Conservation (phyloP, 352 stramenopile species). For the Lagenidium sp. region DNA sequence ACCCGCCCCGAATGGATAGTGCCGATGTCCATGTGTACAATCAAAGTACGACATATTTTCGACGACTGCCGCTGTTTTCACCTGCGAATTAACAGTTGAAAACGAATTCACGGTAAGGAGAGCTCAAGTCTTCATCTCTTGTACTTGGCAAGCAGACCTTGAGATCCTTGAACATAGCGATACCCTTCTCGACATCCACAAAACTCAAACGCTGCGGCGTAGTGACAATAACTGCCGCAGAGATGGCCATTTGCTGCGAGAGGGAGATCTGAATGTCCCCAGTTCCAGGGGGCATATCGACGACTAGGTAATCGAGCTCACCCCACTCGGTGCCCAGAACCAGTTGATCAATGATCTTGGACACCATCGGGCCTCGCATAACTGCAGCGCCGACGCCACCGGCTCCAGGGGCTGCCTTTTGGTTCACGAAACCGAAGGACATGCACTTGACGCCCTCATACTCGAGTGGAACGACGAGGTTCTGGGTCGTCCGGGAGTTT, state of each 20-base stretch:
- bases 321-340: slow-evolving; percentile 95
- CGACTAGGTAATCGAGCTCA: slow-evolving; percentile 98
- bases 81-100: too few species aligned
- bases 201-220: slow-evolving; percentile 97
- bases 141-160: too few species aligned
- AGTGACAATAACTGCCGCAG: slow-evolving; percentile 97
- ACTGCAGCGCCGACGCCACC: slow-evolving; percentile 83
- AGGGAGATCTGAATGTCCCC: slow-evolving; percentile 99
- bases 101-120: too few species aligned
- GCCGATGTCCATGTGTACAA: slow-evolving; percentile 75
- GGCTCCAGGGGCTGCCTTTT: slow-evolving; percentile 69
- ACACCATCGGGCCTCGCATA: slow-evolving; percentile 98
- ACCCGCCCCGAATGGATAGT: slow-evolving; percentile 80
- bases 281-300: slow-evolving; percentile 98
- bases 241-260: slow-evolving; percentile 96
- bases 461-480: slow-evolving; percentile 75
- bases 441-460: slow-evolving; percentile 90
- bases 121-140: too few species aligned
- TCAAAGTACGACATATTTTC: slow-evolving; percentile 99
- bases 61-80: slow-evolving; percentile 95
- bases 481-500: slow-evolving; percentile 52
- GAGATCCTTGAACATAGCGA: slow-evolving; percentile 97
- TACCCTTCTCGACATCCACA: slow-evolving; percentile 98
- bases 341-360: slow-evolving; percentile 96
- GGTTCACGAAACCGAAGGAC: slow-evolving; percentile 90